Base-by-base conservation (phyloP, 257 asterid genomes). In the Osmanthus fragrans region DNA sequence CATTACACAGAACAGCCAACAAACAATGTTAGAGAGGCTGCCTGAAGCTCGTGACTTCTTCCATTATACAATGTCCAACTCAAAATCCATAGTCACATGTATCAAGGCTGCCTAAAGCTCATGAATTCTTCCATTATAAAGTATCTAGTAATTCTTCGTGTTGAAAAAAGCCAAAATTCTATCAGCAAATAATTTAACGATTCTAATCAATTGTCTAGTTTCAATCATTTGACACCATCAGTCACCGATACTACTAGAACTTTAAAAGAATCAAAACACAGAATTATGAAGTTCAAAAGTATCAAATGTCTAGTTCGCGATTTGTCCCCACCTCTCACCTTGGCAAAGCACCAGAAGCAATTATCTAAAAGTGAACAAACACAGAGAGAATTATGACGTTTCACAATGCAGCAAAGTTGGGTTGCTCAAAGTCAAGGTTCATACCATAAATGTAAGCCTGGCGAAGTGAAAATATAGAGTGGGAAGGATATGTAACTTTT, bases 401-500 rank as follows among this genome's bases (percentile, higher is more conserved):
- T 25, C 64, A 49, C 42, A 45, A 81, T 12, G 36, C 65, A 33
- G 40, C 36, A 37, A 54, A 71, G 71, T 42, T 45, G 72, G 60
- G 73, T 78, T 74, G 69, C 36, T 37, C 13, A 73, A 72, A 66
- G 49, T 37, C 13, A 73, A 72, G 70, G 40, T 82, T 25, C 87
- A 69, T 91, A 94, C 99, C 96, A 84, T 76, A 86, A 87, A 84
- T 70, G 89, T 91, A 42, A 92, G 90, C 29, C 84, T 87, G 77
- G 89, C 86, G 81, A 78, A 89, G 69, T 82, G 89, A 71, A 85
- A 76, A 80, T 90, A 94, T 73, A 94, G 90, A 67, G 29, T 80
- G 37, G 97, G 96, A 83, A 88, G 86, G 80, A 82, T 56, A 79
- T 83, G 89, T 56, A 80, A 78, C 73, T 87, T 87, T 77, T 58